Percentiles rank a stretch among this genome's conserved stretches.
phyloP scores from a whole-genome alignment of 2,329 filamentous ascomycete species.

The Aspergillus novoparasiticus region DNA sequence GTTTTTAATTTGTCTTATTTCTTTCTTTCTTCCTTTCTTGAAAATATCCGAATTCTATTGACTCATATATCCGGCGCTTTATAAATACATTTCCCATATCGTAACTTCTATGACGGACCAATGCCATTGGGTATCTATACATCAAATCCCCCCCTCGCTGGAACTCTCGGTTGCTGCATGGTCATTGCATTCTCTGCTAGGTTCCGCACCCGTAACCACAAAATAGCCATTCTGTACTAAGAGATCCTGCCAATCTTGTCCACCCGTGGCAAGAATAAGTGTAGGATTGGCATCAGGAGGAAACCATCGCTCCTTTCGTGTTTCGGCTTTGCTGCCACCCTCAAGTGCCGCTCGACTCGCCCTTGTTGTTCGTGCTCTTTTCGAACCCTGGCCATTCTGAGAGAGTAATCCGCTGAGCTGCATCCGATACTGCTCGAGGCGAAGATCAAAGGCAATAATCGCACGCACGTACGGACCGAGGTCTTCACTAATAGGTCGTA shows the following conservation, averaged over 20 bases:
- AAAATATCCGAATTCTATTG: background rate
- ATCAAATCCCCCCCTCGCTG: slow-evolving; percentile 20
- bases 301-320: slow-evolving; percentile 74
- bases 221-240: slow-evolving; percentile 38
- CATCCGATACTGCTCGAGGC: slow-evolving; percentile 68
- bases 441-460: slow-evolving; percentile 76
- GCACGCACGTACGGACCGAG: slow-evolving; percentile 86
- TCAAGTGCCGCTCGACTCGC: slow-evolving; percentile 77
- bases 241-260: slow-evolving; percentile 43
- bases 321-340: slow-evolving; percentile 67
- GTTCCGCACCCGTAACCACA: slow-evolving; percentile 24
- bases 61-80: background rate
- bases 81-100: background rate
- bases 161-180: slow-evolving; percentile 20
- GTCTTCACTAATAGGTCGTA: slow-evolving; percentile 69
- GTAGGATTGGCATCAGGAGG: slow-evolving; percentile 60
- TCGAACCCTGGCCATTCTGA: slow-evolving; percentile 55
- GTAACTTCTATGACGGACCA: background rate
- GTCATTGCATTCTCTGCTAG: slow-evolving; percentile 18
- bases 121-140: slow-evolving; percentile 1
- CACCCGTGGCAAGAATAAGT: slow-evolving; percentile 67
- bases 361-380: slow-evolving; percentile 70
- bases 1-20: background rate
- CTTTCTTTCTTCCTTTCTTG: background rate
- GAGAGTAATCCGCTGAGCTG: slow-evolving; percentile 65